phyloP scores from a whole-genome alignment of 768 basidiomycete genomes.

The Panus rudis region DNA sequence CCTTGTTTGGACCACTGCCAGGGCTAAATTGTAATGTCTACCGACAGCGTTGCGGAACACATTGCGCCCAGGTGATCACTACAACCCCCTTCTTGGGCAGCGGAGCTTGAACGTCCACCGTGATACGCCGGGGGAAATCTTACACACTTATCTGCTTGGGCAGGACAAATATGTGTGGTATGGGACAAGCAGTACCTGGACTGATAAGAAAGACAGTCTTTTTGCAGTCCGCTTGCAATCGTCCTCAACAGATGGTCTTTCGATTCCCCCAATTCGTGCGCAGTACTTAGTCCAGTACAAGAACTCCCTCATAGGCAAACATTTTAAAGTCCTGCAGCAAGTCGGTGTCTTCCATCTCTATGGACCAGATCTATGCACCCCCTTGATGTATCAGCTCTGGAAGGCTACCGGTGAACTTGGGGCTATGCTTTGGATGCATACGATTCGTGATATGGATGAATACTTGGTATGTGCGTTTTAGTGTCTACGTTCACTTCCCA shows the following conservation, averaged over 20 bases:
- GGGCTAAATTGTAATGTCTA: not conserved
- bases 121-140: conserved; percentile 27
- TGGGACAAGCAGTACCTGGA: conserved; percentile 26
- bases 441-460: conserved; percentile 14
- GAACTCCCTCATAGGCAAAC: conserved; percentile 35
- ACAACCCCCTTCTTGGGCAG: conserved; percentile 2
- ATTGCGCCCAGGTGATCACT: conserved; percentile 6
- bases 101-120: not conserved
- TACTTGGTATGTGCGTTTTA: conserved; percentile 15
- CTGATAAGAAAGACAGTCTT: conserved; percentile 15
- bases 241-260: conserved; percentile 22
- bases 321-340: conserved; percentile 35
- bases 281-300: conserved; percentile 37
- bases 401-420: conserved; percentile 11
- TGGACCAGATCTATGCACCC: conserved; percentile 5
- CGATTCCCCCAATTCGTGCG: conserved; percentile 27
- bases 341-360: conserved; percentile 28
- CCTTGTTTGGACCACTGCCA: no score
- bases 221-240: conserved; percentile 27
- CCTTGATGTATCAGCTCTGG: conserved; percentile 14
- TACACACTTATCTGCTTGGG: conserved; percentile 39
- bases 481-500: no score
- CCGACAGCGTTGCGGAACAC: conserved; percentile 1
- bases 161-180: conserved; percentile 39
- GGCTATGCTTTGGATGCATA: conserved; percentile 15